These are phyloP conservation scores for Amanita pallidorosea DNA, from an alignment of 768 basidiomycete genomes.

Conservation along the genomic window DNA sequence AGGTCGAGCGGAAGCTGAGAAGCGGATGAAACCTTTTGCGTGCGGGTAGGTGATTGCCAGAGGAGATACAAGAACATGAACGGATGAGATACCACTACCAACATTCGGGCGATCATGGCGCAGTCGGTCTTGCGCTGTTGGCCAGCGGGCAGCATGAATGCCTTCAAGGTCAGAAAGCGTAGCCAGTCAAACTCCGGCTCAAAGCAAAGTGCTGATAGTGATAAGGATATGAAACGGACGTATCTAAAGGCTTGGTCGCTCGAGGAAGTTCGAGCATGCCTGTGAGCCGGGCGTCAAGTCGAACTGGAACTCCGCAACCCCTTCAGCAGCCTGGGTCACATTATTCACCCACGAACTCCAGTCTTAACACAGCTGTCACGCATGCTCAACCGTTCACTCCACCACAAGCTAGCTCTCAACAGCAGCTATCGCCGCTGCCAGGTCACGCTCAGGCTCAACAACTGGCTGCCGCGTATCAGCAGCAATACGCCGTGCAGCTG, in stretches of 20 bases:
- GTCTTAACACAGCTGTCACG: slow-evolving; percentile 3
- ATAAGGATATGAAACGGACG: slow-evolving; percentile 3
- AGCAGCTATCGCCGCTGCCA: slow-evolving; percentile 11
- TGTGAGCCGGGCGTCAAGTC: slow-evolving; percentile 23
- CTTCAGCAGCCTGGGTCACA: slow-evolving; percentile 5
- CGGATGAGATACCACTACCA: slow-evolving; percentile 94
- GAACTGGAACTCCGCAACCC: slow-evolving; percentile 25
- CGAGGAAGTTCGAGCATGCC: slow-evolving; percentile 23
- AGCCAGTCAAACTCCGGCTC: slow-evolving; percentile 7
- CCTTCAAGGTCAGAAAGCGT: slow-evolving; percentile 15
- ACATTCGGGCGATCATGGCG: slow-evolving; percentile 93
- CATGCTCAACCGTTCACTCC: slow-evolving; percentile 8
- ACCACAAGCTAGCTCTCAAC: slow-evolving; percentile 5
- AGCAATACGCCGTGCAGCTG: slow-evolving; percentile 11
- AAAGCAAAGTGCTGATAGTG: slow-evolving; percentile 7
- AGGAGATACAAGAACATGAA: slow-evolving; percentile 99
- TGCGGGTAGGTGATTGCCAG: slow-evolving; percentile 83
- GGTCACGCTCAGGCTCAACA: slow-evolving; percentile 24
- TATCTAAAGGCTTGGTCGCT: slow-evolving; percentile 2
- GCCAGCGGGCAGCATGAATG: slow-evolving; percentile 59
- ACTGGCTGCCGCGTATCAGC: slow-evolving; percentile 9
- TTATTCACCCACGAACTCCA: background rate
- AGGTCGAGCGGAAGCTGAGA: slow-evolving; percentile 82
- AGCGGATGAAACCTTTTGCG: slow-evolving; percentile 72
- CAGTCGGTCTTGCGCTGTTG: slow-evolving; percentile 75